These are phyloP conservation scores for Blastocystis sp. DNA, from an alignment of 352 stramenopile species.

Conservation along the genomic window DNA sequence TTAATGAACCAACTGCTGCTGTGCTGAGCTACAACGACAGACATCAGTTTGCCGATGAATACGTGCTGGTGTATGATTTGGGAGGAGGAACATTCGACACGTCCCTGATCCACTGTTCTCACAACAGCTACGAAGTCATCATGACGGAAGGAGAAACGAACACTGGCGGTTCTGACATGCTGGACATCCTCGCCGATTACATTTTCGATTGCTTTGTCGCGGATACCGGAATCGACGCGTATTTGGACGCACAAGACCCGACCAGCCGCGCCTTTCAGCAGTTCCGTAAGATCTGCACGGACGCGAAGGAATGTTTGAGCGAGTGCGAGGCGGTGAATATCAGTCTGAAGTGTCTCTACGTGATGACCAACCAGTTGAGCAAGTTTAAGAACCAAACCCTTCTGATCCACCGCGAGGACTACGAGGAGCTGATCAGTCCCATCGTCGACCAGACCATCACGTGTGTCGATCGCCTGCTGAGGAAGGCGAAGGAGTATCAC, in stretches of 20 bases:
- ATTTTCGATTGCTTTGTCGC: neutral
- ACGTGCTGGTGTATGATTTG: conserved; percentile 64
- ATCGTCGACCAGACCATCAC: neutral
- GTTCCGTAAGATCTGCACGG: neutral
- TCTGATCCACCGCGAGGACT: neutral
- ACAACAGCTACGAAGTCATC: conserved; percentile 62
- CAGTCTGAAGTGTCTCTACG: neutral
- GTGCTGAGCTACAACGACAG: neutral
- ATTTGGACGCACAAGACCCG: neutral
- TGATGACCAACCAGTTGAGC: neutral
- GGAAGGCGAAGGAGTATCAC: neutral
- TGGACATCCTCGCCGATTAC: conserved; percentile 46
- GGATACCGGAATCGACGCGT: neutral
- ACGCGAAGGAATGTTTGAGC: neutral
- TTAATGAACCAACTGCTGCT: conserved; percentile 12
- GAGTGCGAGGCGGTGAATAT: neutral
- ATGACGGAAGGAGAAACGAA: conserved; percentile 74
- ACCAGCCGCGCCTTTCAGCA: neutral
- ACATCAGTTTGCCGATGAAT: neutral
- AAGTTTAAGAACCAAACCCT: neutral
- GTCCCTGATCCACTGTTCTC: conserved; percentile 21
- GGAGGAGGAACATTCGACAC: conserved; percentile 70
- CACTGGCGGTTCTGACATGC: conserved; percentile 73
- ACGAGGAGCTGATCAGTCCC: neutral
- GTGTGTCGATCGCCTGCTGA: neutral